Base-by-base conservation (phyloP, 1,284 basidiomycete genomes). In the Marasmius oreades region DNA sequence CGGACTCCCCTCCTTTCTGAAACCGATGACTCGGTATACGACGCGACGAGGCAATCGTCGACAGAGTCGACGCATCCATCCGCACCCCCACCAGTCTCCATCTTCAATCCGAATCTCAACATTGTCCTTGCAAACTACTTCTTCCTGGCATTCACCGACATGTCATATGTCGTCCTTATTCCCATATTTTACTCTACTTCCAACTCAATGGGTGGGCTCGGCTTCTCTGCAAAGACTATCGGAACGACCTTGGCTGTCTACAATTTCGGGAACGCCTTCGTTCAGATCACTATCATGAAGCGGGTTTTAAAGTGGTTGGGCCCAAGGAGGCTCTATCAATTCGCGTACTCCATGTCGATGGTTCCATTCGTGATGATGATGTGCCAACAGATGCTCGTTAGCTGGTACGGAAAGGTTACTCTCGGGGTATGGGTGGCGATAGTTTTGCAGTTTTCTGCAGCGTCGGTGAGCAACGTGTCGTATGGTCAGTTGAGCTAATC, bases 221-320 rank as follows among this genome's bases (percentile, higher is more conserved):
- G 65, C 2, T 59, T 69, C 53, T 37, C 56, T 11, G 60, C 67
- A 12, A 60, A 61, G 16, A 58, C 52, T 14, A 67, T 68, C 24
- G 68, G 68, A 3, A 51, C 58, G 12, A 63, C 64, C 36, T 55
- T 69, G 53, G 64, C 61, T 10, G 57, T 55, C 14, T 62, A 51
- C 47, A 66, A 64, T 68, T 36, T 75, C 67, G 4, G 71, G 69
- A 36, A 64, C 73, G 55, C 62, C 53, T 48, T 61, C 22, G 53
- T 61, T 26, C 60, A 64, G 23, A 55, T 58, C 3, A 37, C 55
- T 3, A 37, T 58, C 14, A 22, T 58, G 16, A 55, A 51, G 6
- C 39, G 28, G 22, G 4, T 60, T 10, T 42, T 60, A 7, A 58
- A 56, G 34, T 44, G 36, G 8, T 18, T 58, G 18, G 59, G 59